These are phyloP conservation scores for Astrothelium macrocarpum DNA, from an alignment of 495 filamentous ascomycete species.

Conservation along the genomic window DNA sequence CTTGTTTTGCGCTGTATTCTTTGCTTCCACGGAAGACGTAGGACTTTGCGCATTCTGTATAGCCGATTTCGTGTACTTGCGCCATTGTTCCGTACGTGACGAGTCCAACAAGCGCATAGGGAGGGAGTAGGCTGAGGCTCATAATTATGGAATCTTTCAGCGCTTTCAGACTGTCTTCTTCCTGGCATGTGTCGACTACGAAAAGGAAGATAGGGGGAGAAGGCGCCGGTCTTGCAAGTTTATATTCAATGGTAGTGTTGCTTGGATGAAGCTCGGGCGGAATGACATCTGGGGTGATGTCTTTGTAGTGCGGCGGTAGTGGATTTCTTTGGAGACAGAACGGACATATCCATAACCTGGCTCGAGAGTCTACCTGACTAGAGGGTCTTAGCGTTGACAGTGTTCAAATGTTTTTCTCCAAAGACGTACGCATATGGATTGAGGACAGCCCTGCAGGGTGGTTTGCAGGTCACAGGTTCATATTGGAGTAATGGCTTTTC, in stretches of 20 bases:
- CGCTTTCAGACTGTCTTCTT: slow-evolving; percentile 92
- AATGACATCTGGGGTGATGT: slow-evolving; percentile 90
- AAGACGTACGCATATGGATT: slow-evolving; percentile 58
- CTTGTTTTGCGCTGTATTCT: slow-evolving; percentile 92
- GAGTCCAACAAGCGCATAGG: slow-evolving; percentile 86
- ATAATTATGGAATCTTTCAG: slow-evolving; percentile 94
- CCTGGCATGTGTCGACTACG: slow-evolving; percentile 97
- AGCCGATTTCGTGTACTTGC: slow-evolving; percentile 97
- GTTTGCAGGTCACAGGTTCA: slow-evolving; percentile 95
- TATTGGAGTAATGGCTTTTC: slow-evolving; percentile 80
- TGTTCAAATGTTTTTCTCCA: neutral
- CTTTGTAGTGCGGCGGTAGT: slow-evolving; percentile 96
- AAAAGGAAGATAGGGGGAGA: slow-evolving; percentile 95
- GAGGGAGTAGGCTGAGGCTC: slow-evolving; percentile 90
- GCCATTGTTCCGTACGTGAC: slow-evolving; percentile 97
- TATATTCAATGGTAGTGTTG: slow-evolving; percentile 97
- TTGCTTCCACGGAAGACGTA: slow-evolving; percentile 98
- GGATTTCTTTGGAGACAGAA: slow-evolving; percentile 95
- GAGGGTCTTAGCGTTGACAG: neutral
- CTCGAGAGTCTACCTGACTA: slow-evolving; percentile 91
- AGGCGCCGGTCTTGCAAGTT: slow-evolving; percentile 81
- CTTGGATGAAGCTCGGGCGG: slow-evolving; percentile 87
- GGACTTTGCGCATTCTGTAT: slow-evolving; percentile 97
- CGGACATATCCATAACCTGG: slow-evolving; percentile 94
- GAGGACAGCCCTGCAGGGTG: slow-evolving; percentile 88